Conservation (phyloP, 768 basidiomycete species). For the Rhizopogon roseolus region DNA sequence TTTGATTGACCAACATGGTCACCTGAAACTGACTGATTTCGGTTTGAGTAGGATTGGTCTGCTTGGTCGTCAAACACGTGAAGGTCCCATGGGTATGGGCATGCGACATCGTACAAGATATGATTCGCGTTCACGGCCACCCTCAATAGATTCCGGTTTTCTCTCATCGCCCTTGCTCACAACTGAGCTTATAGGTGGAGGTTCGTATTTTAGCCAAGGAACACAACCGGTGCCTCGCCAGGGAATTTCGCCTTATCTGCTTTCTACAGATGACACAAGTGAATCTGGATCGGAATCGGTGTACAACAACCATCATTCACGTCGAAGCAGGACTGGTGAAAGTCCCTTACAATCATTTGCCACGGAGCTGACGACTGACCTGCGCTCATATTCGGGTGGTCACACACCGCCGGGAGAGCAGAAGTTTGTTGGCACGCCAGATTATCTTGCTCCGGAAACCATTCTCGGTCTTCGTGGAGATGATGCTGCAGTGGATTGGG, state of each 20-base stretch:
- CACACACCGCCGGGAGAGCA: slow-evolving; percentile 79
- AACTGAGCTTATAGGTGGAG: slow-evolving; percentile 48
- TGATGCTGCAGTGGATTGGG: slow-evolving; percentile 96
- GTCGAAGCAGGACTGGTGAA: slow-evolving; percentile 51
- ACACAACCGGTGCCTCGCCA: slow-evolving; percentile 52
- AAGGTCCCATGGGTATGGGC: slow-evolving; percentile 42
- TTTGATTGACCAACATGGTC: slow-evolving; percentile 94
- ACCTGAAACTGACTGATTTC: slow-evolving; percentile 97
- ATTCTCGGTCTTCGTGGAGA: slow-evolving; percentile 94
- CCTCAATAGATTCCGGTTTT: slow-evolving; percentile 77
- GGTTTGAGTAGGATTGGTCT: slow-evolving; percentile 96
- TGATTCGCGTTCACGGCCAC: slow-evolving; percentile 72
- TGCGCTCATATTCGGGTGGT: slow-evolving; percentile 62
- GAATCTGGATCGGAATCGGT: slow-evolving; percentile 87
- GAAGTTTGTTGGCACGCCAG: slow-evolving; percentile 96
- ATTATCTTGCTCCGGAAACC: slow-evolving; percentile 94
- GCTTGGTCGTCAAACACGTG: slow-evolving; percentile 92
- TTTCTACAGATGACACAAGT: slow-evolving; percentile 73
- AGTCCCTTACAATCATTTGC: slow-evolving; percentile 87
- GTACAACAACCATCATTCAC: slow-evolving; percentile 51
- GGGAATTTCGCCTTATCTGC: slow-evolving; percentile 62
- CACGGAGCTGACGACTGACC: slow-evolving; percentile 76
- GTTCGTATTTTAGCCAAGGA: slow-evolving; percentile 80
- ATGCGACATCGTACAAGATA: slow-evolving; percentile 50
- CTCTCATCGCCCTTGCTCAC: slow-evolving; percentile 71